Percentiles rank a stretch among this genome's conserved stretches.
phyloP scores from a whole-genome alignment of 2,329 filamentous ascomycete genomes.

The Cytospora paraplurivora region DNA sequence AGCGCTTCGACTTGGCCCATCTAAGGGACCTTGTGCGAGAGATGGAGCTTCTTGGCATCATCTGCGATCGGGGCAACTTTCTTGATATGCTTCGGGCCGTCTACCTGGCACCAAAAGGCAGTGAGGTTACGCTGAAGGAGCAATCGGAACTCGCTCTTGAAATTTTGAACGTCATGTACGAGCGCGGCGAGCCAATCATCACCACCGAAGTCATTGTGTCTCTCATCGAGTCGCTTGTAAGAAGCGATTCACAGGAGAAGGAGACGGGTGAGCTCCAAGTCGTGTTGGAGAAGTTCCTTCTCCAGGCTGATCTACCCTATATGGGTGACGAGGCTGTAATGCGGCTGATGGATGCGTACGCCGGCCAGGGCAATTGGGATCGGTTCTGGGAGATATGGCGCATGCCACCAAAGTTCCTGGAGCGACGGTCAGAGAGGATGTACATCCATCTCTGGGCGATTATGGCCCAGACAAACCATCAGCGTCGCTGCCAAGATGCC shows the following conservation, averaged over 20 bases:
- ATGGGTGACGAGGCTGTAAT: conserved; percentile 42
- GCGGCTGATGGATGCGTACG: conserved; percentile 50
- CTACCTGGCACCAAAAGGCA: conserved; percentile 34
- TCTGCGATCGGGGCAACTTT: conserved; percentile 40
- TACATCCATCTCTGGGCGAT: conserved; percentile 57
- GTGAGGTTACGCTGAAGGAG: conserved; percentile 33
- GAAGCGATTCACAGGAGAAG: conserved; percentile 36
- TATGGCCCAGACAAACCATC: conserved; percentile 49
- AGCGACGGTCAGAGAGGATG: conserved; percentile 51
- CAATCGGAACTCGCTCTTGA: conserved; percentile 46
- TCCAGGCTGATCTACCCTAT: conserved; percentile 41
- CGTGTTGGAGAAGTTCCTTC: conserved; percentile 50
- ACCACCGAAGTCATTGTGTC: conserved; percentile 51
- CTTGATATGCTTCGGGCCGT: conserved; percentile 44
- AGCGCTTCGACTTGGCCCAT: conserved; percentile 27
- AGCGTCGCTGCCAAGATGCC: conserved; percentile 48
- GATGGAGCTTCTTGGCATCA: conserved; percentile 43
- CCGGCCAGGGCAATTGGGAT: conserved; percentile 52
- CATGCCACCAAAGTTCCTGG: conserved; percentile 52
- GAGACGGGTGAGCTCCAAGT: conserved; percentile 44
- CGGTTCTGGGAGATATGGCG: conserved; percentile 65
- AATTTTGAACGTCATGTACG: conserved; percentile 48
- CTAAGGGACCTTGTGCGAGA: conserved; percentile 40
- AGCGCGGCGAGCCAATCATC: conserved; percentile 47
- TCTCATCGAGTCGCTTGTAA: conserved; percentile 47